Evolutionary conservation across 805 yeast genomes (phyloP), one percentile per base, ranked within the genome.

Genomic region (Ogataea paraovalis): DNA sequence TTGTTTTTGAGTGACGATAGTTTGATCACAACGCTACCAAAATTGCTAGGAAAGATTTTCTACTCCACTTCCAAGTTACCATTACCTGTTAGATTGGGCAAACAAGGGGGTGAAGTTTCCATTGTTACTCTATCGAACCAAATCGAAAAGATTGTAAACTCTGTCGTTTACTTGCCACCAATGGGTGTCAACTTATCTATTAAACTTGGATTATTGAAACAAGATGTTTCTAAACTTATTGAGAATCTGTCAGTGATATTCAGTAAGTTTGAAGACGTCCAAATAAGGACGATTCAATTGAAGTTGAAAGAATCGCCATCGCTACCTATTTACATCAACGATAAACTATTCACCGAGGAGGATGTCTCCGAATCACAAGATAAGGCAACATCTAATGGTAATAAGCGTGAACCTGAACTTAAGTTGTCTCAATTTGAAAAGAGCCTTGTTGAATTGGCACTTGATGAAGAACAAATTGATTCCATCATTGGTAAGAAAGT

Each of bases 1-100:
- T 55, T 89, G 51, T 87, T 94, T 66, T 63, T 94, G 39, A 83
- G 88, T 45, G 99, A 94, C 68, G 96, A 90, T 52, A 82, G 84
- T 33, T 72, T 92, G 41, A 73, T 89, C 45, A 80, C 90, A 25
- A 73, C 87, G 50, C 75, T 94, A 68, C 99, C 99, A 42, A 80
- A 83, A 57, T 69, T 87, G 33, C 71, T 94, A 54, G 97, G 97
- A 47, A 87, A 87, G 68, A 73, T 79, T 3, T 94, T 90, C 62
- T 86, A 81, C 63, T 74, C 74, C 43, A 60, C 66, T 34, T 68
- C 74, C 19, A 87, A 87, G 62, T 68, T 80, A 38, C 96, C 96
- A 45, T 65, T 85, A 36, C 83, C 91, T 19, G 70, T 88, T 46
- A 73, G 74, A 55, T 68, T 83, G 21, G 59, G 66, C 20, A 56